These are phyloP conservation scores for Nepenthes gracilis DNA, from an alignment of 148 eudicot species.

Conservation along the genomic window DNA sequence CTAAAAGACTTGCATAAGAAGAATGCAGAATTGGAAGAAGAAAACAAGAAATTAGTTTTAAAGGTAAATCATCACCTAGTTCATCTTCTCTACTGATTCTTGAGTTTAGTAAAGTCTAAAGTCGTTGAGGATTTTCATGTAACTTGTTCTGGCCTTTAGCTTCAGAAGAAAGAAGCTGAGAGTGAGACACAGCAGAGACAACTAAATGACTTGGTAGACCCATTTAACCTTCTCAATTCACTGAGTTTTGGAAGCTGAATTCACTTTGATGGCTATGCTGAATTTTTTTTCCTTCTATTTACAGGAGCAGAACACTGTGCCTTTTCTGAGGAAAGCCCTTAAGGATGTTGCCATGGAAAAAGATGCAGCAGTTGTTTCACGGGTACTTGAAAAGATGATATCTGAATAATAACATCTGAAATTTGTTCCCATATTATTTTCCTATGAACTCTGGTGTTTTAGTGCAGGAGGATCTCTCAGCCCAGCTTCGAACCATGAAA, in stretches of 20 bases:
- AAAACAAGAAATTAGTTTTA: constrained; percentile 43
- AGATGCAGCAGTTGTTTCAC: constrained; percentile 98
- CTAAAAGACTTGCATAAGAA: constrained; percentile 61
- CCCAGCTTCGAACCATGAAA: constrained; percentile 74
- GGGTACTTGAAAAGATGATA: constrained; percentile 30
- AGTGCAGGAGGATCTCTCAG: constrained; percentile 89
- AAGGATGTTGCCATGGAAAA: constrained; percentile 98
- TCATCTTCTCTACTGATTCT: neutral
- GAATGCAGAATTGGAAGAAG: constrained; percentile 62
- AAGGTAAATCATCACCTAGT: constrained; percentile 27
- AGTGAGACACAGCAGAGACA: constrained; percentile 46
- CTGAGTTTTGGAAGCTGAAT: neutral
- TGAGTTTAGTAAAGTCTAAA: neutral
- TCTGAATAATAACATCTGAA: neutral
- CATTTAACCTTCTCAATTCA: neutral
- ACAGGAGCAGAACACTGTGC: constrained; percentile 79
- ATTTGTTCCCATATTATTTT: constrained; percentile 6
- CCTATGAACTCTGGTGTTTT: constrained; percentile 11
- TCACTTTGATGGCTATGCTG: constrained; percentile 1
- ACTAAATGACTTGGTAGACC: constrained; percentile 69
- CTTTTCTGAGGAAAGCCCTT: constrained; percentile 84
- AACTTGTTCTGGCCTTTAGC: constrained; percentile 30
- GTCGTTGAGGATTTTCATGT: constrained; percentile 1
- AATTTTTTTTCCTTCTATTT: constrained; percentile 2
- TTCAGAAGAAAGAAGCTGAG: constrained; percentile 49